These are phyloP conservation scores for Eimeria acervulina DNA, from an alignment of 169 alveolate species.

Conservation along the genomic window DNA sequence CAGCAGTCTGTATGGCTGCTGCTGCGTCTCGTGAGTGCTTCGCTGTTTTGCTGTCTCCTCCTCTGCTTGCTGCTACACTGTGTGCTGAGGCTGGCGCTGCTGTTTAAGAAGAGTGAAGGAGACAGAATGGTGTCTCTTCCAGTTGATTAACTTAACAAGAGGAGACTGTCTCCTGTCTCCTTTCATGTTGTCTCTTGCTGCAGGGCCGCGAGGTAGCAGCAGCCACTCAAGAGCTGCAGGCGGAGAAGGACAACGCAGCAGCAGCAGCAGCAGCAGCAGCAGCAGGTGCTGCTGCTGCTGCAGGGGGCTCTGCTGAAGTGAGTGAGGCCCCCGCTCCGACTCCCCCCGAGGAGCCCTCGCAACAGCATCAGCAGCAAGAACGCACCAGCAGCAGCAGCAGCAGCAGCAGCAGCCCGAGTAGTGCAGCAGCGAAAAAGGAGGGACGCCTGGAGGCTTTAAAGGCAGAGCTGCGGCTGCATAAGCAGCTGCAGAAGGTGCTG, in stretches of 20 bases:
- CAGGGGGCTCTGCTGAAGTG: too few species aligned
- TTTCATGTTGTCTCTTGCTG: too few species aligned
- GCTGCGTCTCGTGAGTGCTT: too few species aligned
- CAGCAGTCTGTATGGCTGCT: too few species aligned
- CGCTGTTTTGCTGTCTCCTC: too few species aligned
- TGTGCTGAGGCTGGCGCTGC: too few species aligned
- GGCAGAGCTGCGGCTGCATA: constrained; percentile 86
- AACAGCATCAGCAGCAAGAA: constrained; percentile 34
- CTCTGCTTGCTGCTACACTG: too few species aligned
- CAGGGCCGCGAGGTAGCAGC: neutral
- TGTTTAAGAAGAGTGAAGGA: too few species aligned
- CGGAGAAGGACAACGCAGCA: neutral
- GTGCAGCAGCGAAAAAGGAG: constrained; percentile 20
- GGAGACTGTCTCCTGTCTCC: too few species aligned
- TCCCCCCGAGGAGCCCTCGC: neutral
- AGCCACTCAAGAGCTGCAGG: neutral
- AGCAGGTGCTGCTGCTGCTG: neutral
- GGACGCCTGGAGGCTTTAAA: neutral
- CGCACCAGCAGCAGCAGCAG: neutral
- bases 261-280: neutral
- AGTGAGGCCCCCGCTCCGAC: neutral
- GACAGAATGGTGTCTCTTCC: too few species aligned
- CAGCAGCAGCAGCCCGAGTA: constrained; percentile 88
- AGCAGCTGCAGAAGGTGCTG: constrained; percentile 92
- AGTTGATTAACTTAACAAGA: too few species aligned